Evolutionary conservation across 371 early-diverging fungal genomes (phyloP).

Genomic region (Mortierella sp.): DNA sequence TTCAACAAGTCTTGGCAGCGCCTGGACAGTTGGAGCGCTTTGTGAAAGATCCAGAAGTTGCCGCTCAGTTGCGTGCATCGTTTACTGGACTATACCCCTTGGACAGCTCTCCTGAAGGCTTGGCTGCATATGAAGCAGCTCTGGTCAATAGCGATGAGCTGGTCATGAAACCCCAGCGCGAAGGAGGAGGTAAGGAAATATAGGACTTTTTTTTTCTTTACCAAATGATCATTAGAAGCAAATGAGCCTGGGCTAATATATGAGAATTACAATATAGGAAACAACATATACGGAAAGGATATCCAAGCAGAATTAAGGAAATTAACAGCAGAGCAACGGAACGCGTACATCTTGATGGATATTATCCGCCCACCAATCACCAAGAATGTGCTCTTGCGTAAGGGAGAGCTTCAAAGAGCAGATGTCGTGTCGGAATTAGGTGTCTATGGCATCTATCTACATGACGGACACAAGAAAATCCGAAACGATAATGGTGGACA

Average conservation of each 20-base stretch:
- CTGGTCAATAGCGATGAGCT: constrained; percentile 72
- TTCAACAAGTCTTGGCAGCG: constrained; percentile 92
- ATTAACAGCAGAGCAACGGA: constrained; percentile 70
- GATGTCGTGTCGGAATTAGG: constrained; percentile 94
- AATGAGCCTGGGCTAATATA: not conserved
- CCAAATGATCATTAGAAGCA: not conserved
- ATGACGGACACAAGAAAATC: constrained; percentile 72
- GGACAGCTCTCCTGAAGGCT: constrained; percentile 77
- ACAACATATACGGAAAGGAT: constrained; percentile 94
- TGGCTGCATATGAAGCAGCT: constrained; percentile 77
- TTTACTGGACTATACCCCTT: constrained; percentile 95
- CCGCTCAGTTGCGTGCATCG: constrained; percentile 71
- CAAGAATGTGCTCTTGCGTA: constrained; percentile 82
- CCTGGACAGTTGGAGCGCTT: constrained; percentile 87
- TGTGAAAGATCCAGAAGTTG: constrained; percentile 67
- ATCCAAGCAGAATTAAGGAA: constrained; percentile 70
- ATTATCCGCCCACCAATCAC: constrained; percentile 87
- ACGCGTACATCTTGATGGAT: constrained; percentile 92
- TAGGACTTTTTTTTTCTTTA: not conserved
- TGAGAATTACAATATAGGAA: constrained; percentile 59
- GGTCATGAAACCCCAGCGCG: constrained; percentile 97
- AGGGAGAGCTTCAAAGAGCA: constrained; percentile 79
- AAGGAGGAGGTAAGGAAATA: constrained; percentile 87
- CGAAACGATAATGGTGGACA: constrained; percentile 91
- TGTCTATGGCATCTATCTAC: constrained; percentile 91